These are phyloP conservation scores for Phialophora verrucosa DNA, from an alignment of 2,329 filamentous ascomycete species.

Conservation along the genomic window DNA sequence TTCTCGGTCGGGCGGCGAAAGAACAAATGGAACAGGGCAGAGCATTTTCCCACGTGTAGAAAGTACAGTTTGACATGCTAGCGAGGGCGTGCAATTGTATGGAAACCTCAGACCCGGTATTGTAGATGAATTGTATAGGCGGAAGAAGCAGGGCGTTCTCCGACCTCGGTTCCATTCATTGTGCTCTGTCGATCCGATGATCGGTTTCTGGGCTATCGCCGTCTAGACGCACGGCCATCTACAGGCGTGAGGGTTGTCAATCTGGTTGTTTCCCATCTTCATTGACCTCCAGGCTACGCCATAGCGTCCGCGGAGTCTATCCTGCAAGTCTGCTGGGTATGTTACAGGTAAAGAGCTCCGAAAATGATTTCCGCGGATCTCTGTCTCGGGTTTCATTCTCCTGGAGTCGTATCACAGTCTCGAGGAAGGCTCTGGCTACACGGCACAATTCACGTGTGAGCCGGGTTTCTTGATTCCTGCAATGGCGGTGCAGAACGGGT, in stretches of 20 bases:
- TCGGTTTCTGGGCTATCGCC: neutral
- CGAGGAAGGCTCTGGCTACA: neutral
- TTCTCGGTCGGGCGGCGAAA: neutral
- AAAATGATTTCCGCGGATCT: neutral
- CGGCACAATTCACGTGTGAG: neutral
- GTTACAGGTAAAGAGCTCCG: no score
- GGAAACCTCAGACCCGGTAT: neutral
- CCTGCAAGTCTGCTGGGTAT: neutral
- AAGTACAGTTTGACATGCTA: constrained; percentile 1
- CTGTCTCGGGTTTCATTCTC: neutral
- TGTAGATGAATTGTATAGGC: neutral
- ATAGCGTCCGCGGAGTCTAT: neutral
- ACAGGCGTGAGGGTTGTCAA: neutral
- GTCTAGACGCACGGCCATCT: neutral
- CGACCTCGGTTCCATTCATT: neutral
- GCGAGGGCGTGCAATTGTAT: neutral
- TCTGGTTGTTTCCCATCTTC: neutral
- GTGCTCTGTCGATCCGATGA: neutral
- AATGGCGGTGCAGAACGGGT: neutral
- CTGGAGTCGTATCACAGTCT: neutral
- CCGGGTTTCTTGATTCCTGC: neutral
- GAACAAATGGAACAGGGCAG: neutral
- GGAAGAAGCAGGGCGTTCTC: neutral
- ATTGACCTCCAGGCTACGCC: neutral
- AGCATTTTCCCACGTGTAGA: neutral